A percentile compares a stretch with the other conserved stretches of the same genome.
Evolutionary conservation across 139 green algal genomes (phyloP).

Genomic region (Nannochloris sp.): DNA sequence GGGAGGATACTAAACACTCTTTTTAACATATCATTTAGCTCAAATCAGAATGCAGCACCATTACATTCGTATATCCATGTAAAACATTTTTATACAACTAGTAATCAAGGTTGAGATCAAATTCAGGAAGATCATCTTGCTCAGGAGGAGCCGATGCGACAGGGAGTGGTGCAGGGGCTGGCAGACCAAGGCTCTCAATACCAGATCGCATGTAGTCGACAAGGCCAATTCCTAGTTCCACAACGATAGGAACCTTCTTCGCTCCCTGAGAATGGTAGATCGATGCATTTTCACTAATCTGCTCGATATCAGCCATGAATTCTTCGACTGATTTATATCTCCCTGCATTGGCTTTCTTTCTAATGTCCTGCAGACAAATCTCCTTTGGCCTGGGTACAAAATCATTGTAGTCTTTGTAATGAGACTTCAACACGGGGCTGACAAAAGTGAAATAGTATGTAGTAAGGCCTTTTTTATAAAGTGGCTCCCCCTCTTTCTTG

Average conservation of each 20-base stretch:
- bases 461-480: background rate
- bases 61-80: background rate
- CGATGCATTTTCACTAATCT: slow-evolving; percentile 29
- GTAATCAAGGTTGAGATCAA: background rate
- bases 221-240: background rate
- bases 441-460: slow-evolving; percentile 16
- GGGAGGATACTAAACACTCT: slow-evolving; percentile 42
- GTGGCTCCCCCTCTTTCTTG: slow-evolving; percentile 1
- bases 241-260: background rate
- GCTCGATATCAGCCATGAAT: slow-evolving; percentile 30
- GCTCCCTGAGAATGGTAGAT: slow-evolving; percentile 35
- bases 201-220: background rate
- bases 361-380: slow-evolving; percentile 38
- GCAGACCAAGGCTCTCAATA: background rate
- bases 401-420: slow-evolving; percentile 34
- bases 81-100: background rate
- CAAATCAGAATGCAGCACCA: background rate
- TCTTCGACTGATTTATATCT: slow-evolving; percentile 25
- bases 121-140: background rate
- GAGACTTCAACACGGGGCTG: slow-evolving; percentile 11
- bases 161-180: background rate
- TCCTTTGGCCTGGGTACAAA: slow-evolving; percentile 33
- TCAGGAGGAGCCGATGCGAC: background rate
- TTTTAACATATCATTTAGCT: background rate
- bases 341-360: slow-evolving; percentile 23